These are phyloP conservation scores for Globisporangium middletonii DNA, from an alignment of 352 stramenopile species.

Conservation along the genomic window DNA sequence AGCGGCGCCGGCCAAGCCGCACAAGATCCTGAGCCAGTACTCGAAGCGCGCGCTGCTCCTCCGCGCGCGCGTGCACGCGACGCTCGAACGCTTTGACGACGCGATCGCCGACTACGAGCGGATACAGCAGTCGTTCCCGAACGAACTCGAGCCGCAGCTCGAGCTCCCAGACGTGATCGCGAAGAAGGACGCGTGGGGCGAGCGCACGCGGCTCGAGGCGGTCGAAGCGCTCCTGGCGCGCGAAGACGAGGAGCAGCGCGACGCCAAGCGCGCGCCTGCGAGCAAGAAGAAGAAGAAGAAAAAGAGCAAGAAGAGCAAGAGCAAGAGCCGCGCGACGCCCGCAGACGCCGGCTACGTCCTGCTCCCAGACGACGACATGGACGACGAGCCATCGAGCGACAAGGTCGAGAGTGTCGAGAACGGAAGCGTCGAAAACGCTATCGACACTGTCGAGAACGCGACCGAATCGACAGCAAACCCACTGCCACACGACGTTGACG, in stretches of 20 bases:
- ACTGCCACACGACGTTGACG: background rate
- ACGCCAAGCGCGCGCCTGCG: conserved; percentile 4
- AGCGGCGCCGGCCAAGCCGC: conserved; percentile 6
- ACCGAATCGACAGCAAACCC: background rate
- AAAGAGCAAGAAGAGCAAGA: conserved; percentile 76
- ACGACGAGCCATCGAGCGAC: conserved; percentile 3
- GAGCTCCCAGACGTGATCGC: conserved; percentile 53
- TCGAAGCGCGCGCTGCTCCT: conserved; percentile 43
- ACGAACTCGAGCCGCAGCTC: conserved; percentile 75
- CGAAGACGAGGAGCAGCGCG: conserved; percentile 23
- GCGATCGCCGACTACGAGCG: conserved; percentile 56
- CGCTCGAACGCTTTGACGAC: conserved; percentile 43
- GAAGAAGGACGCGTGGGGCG: conserved; percentile 30
- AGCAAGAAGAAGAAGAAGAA: conserved; percentile 31
- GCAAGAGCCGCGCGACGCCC: conserved; percentile 41
- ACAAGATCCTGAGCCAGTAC: conserved; percentile 52
- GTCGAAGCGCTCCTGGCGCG: conserved; percentile 35
- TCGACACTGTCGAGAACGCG: background rate
- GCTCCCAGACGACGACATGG: conserved; percentile 41
- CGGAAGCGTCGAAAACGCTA: background rate
- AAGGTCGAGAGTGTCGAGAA: background rate
- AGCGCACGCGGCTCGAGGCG: conserved; percentile 40
- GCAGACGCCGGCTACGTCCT: conserved; percentile 26
- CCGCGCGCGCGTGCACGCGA: conserved; percentile 41
- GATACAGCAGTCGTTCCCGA: conserved; percentile 54